phyloP scores from a whole-genome alignment of 2,329 filamentous ascomycete species.

The Ceratocystis cacaofunesta region DNA sequence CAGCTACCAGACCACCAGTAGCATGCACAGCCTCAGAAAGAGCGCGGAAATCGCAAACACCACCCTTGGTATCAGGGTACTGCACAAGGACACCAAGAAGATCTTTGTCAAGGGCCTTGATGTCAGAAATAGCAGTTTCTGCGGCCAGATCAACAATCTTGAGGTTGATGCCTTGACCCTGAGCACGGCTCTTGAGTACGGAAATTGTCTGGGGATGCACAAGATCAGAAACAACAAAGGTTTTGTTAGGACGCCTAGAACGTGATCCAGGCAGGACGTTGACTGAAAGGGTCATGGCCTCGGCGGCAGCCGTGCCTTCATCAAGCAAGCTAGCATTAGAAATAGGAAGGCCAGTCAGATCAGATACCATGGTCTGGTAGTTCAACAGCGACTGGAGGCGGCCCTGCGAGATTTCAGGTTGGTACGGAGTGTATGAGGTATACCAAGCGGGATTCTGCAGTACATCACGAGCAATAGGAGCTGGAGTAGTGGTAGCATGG shows the following conservation, averaged over 20 bases:
- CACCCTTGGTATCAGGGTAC: slow-evolving; percentile 81
- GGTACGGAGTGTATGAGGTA: slow-evolving; percentile 94
- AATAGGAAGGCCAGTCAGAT: slow-evolving; percentile 74
- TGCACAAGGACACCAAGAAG: slow-evolving; percentile 85
- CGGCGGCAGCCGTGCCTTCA: slow-evolving; percentile 80
- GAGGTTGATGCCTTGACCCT: slow-evolving; percentile 81
- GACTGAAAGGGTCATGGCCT: slow-evolving; percentile 88
- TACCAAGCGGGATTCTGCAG: slow-evolving; percentile 94
- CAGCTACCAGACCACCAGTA: slow-evolving; percentile 65
- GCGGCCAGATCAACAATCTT: slow-evolving; percentile 56
- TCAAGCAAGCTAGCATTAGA: slow-evolving; percentile 85
- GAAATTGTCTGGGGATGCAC: slow-evolving; percentile 76
- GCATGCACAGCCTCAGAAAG: slow-evolving; percentile 67
- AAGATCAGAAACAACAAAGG: slow-evolving; percentile 67
- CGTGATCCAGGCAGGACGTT: slow-evolving; percentile 41
- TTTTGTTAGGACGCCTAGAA: slow-evolving; percentile 61
- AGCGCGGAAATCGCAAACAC: slow-evolving; percentile 56
- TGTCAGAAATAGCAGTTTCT: slow-evolving; percentile 42
- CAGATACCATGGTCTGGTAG: slow-evolving; percentile 84
- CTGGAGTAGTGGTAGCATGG: slow-evolving; percentile 70
- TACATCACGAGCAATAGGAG: slow-evolving; percentile 85
- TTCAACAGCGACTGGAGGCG: slow-evolving; percentile 84
- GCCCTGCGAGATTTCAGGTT: slow-evolving; percentile 93
- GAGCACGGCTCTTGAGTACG: slow-evolving; percentile 69
- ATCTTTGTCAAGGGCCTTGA: slow-evolving; percentile 64